Evolutionary conservation across 1,284 basidiomycete genomes (phyloP), one percentile per base, ranked within the genome.

Genomic region (Fomitopsis schrenkii): DNA sequence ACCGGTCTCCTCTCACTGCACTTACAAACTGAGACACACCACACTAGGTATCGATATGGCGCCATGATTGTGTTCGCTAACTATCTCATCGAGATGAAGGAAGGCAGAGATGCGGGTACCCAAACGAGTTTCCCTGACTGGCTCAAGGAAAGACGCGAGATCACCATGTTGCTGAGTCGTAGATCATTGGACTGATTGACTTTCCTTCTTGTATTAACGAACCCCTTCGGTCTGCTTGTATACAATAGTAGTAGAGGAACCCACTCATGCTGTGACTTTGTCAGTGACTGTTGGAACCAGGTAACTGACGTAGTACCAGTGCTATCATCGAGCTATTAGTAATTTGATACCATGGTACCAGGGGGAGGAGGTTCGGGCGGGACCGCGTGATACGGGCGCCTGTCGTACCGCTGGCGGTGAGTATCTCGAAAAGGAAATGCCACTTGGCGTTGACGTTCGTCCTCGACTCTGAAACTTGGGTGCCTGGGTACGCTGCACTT

Each of bases 21-120:
- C 40, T 36, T 19, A 50, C 61, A 59, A 70, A 7, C 59, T 67
- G 10, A 42, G 30, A 36, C 22, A 64, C 36, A 42, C 35, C 28
- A 22, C 55, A 36, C 19, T 63, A 91, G 88, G 64, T 87, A 85
- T 75, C 94, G 91, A 62, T 97, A 98, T 71, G 95, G 93, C 1
- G 90, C 93, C 7, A 79, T 98, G 53, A 97, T 99, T 67, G 94
- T 95, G 7, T 94, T 99, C 65, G 92, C 97, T 33, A 96, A 97
- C 74, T 99, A 97, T 75, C 79, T 99, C 66, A 86, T 99, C 59
- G 97, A 98, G 76, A 83, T 81, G 71, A 79, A 79, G 62, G 82
- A 85, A 65, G 76, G 77, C 36, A 81, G 84, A 64, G 76, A 77
- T 35, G 72, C 74, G 52, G 78, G 72, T 5, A 71, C 72, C 54